Percentiles rank a stretch among this genome's conserved stretches.
phyloP scores from a whole-genome alignment of 371 early-diverging fungal genomes.

The Cokeromyces recurvatus region DNA sequence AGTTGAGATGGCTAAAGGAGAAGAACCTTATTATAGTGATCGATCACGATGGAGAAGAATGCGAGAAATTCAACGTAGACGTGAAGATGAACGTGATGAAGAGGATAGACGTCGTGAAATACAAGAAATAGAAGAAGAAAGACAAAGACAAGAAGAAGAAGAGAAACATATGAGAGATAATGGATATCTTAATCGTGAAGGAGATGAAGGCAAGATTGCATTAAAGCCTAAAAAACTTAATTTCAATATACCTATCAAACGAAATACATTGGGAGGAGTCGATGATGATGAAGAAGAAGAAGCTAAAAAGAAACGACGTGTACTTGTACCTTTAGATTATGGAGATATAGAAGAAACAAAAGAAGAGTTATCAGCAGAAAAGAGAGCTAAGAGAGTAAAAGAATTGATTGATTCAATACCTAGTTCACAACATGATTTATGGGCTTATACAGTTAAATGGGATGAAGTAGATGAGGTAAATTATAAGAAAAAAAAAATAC shows the following conservation, averaged over 20 bases:
- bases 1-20: constrained; percentile 54
- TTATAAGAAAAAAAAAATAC: too few relatives aligned
- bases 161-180: constrained; percentile 27
- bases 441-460: constrained; percentile 77
- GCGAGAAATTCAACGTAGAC: constrained; percentile 54
- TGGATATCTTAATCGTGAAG: constrained; percentile 24
- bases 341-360: constrained; percentile 28
- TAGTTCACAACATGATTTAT: constrained; percentile 71
- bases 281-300: constrained; percentile 59
- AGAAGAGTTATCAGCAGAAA: constrained; percentile 42
- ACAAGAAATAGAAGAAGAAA: constrained; percentile 48
- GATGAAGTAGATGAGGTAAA: constrained; percentile 68
- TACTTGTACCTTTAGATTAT: constrained; percentile 58
- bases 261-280: constrained; percentile 42
- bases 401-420: constrained; percentile 71
- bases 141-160: constrained; percentile 19
- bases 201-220: constrained; percentile 33
- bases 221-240: constrained; percentile 46
- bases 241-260: constrained; percentile 41
- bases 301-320: constrained; percentile 50
- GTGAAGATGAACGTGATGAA: constrained; percentile 70
- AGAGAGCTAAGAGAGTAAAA: constrained; percentile 50
- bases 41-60: constrained; percentile 69
- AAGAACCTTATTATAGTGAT: constrained; percentile 69
- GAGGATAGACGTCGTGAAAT: constrained; percentile 60